Conservation (phyloP, 202 grass and related monocot genomes). For the Carex arenaria region DNA sequence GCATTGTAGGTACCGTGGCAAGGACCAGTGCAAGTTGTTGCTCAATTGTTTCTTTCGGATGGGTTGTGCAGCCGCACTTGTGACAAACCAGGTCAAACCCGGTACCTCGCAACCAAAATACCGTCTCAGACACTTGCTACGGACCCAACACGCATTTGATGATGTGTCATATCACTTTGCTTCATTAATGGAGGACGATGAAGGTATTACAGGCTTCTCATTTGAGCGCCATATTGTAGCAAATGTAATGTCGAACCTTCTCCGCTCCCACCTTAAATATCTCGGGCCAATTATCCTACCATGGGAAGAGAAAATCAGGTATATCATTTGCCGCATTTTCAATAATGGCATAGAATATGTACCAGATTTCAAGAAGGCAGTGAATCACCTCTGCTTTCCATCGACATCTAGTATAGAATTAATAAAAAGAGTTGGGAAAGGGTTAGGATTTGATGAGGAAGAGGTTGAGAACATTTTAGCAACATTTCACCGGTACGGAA, state of each 20-base stretch:
- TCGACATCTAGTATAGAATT: slow-evolving; percentile 41
- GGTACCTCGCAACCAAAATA: slow-evolving; percentile 24
- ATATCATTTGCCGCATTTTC: background rate
- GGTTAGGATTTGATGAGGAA: slow-evolving; percentile 45
- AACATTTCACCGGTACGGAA: slow-evolving; percentile 67
- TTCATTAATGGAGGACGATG: slow-evolving; percentile 51
- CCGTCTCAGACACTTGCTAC: slow-evolving; percentile 38
- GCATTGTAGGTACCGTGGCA: slow-evolving; percentile 31
- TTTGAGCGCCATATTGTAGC: slow-evolving; percentile 35
- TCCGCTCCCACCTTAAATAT: slow-evolving; percentile 38
- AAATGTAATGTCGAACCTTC: slow-evolving; percentile 34
- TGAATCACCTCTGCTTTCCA: slow-evolving; percentile 67
- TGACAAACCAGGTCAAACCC: slow-evolving; percentile 14
- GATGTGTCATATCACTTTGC: slow-evolving; percentile 46
- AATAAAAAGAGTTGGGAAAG: slow-evolving; percentile 51
- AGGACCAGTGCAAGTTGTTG: slow-evolving; percentile 52
- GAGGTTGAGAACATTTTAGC: slow-evolving; percentile 60
- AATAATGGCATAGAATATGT: background rate
- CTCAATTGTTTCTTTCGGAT: slow-evolving; percentile 76
- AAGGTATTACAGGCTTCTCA: slow-evolving; percentile 67
- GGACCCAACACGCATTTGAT: slow-evolving; percentile 39
- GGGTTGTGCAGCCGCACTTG: slow-evolving; percentile 40
- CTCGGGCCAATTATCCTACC: slow-evolving; percentile 48
- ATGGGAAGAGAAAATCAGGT: slow-evolving; percentile 50
- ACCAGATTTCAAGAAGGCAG: slow-evolving; percentile 44